These are phyloP conservation scores for Ulota crispa DNA, from an alignment of 225 moss, liverwort and hornwort genomes.

Conservation along the genomic window DNA sequence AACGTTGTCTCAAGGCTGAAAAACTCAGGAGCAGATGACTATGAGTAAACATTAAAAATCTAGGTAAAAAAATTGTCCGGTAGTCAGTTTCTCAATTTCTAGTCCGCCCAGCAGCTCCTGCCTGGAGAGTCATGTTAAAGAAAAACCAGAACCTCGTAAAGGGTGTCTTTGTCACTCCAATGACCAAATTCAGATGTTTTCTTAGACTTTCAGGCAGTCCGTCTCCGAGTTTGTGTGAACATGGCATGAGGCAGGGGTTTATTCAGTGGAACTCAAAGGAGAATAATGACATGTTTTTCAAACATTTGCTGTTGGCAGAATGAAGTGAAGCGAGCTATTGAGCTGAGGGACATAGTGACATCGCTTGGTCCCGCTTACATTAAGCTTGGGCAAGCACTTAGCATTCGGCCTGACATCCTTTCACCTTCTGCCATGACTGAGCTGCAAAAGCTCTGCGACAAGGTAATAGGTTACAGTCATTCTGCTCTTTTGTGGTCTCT, in stretches of 20 bases:
- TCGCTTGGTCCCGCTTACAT: conserved; percentile 99
- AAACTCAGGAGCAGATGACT: neutral
- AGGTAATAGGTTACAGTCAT: conserved; percentile 46
- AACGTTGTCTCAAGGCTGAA: neutral
- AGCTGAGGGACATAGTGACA: conserved; percentile 93
- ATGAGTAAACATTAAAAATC: neutral
- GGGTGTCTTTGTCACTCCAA: neutral
- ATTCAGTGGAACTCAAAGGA: neutral
- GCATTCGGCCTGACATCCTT: conserved; percentile 94
- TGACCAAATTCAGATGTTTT: neutral
- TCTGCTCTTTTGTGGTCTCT: conserved; percentile 8
- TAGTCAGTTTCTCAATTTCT: neutral
- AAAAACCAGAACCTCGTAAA: neutral
- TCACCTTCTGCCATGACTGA: conserved; percentile 99
- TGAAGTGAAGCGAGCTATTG: conserved; percentile 95
- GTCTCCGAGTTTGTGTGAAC: neutral
- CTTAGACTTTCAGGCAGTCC: neutral
- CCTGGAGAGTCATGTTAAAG: neutral
- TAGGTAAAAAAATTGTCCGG: neutral
- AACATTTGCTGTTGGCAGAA: conserved; percentile 50
- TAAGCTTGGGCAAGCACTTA: conserved; percentile 98
- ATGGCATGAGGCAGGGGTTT: neutral
- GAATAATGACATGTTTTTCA: conserved; percentile 3
- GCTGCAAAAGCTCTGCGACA: conserved; percentile 99
- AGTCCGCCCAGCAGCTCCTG: neutral